A percentile compares a stretch with the other conserved stretches of the same genome.
Evolutionary conservation across 2,329 filamentous ascomycete species (phyloP).

Genomic region (Trichoderma harzianum): DNA sequence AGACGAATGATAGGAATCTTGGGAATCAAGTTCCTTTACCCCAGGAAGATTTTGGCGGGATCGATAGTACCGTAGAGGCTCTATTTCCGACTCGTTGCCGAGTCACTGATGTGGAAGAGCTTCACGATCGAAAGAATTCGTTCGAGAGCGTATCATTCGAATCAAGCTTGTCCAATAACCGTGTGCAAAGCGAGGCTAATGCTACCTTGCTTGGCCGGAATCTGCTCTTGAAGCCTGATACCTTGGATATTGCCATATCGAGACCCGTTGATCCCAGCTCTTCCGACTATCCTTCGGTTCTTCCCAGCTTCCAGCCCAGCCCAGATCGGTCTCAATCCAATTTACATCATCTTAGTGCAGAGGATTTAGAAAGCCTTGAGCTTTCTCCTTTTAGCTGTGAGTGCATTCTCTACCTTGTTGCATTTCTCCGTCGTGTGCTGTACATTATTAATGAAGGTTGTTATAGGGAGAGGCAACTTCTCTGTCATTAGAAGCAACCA

Average conservation of each 20-base stretch:
- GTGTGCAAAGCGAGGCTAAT: background rate
- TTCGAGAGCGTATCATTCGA: conserved; percentile 5
- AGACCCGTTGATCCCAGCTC: conserved; percentile 24
- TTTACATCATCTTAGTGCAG: conserved; percentile 29
- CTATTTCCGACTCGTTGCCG: conserved; percentile 4
- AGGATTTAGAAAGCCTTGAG: conserved; percentile 35
- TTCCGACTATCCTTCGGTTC: conserved; percentile 34
- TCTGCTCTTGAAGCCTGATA: background rate
- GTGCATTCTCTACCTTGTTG: conserved; percentile 1
- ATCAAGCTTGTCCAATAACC: background rate
- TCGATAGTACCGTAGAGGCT: conserved; percentile 19
- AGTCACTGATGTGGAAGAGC: background rate
- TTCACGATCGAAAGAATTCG: background rate
- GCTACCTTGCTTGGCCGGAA: background rate
- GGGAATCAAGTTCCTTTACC: background rate
- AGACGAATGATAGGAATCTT: background rate
- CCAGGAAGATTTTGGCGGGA: conserved; percentile 13
- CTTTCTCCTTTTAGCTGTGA: conserved; percentile 36
- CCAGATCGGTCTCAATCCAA: conserved; percentile 28
- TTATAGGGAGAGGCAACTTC: conserved; percentile 25
- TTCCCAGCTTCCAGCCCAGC: conserved; percentile 35
- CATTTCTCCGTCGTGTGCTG: background rate
- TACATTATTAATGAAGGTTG: background rate
- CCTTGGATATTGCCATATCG: background rate
- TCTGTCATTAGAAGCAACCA: conserved; percentile 21